phyloP scores from a whole-genome alignment of 192 early-diverging fungal genomes.

The Linnemannia hyalina region DNA sequence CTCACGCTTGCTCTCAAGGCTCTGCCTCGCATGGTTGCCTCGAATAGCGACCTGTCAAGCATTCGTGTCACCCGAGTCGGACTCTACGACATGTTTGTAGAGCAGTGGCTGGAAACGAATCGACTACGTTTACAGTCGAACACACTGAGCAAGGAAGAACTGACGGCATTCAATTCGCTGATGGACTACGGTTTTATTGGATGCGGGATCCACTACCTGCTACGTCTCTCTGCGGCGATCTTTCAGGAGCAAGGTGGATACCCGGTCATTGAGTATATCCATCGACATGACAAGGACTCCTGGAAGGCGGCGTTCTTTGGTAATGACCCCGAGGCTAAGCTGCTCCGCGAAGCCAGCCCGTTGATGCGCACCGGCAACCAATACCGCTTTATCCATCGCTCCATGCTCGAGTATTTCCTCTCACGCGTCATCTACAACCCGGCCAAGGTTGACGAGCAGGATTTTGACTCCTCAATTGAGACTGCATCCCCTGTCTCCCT shows the following conservation, averaged over 20 bases:
- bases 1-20: no score
- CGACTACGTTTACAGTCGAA: no score
- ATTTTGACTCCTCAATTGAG: background rate
- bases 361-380: background rate
- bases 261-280: background rate
- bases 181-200: no score
- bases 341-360: no score
- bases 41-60: no score
- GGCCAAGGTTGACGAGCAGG: background rate
- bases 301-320: background rate
- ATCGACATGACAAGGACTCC: background rate
- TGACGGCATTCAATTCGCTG: no score
- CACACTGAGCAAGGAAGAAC: no score
- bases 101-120: no score
- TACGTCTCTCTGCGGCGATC: background rate
- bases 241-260: background rate
- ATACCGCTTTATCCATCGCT: background rate
- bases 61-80: no score
- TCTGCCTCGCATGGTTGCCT: no score
- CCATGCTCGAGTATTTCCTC: background rate
- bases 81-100: no score
- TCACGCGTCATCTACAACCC: background rate
- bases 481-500: background rate
- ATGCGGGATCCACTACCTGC: background rate
- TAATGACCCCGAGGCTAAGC: background rate